These are phyloP conservation scores for Fomes fomentarius DNA, from an alignment of 1,284 basidiomycete genomes.

Conservation along the genomic window DNA sequence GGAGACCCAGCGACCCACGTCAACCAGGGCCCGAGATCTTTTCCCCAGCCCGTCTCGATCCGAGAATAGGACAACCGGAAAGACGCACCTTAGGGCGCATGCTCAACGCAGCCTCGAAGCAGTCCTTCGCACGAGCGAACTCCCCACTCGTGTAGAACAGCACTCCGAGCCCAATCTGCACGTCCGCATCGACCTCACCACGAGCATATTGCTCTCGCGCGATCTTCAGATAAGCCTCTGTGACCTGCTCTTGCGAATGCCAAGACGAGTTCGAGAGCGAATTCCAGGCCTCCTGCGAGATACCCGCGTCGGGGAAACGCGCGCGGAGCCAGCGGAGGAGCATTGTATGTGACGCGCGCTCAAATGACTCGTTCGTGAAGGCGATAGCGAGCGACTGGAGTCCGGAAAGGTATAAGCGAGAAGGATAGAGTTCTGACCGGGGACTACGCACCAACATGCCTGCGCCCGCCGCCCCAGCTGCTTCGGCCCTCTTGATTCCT, in stretches of 20 bases:
- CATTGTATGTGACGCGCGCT: slow-evolving; percentile 86
- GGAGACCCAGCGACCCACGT: no score
- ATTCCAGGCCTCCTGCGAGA: slow-evolving; percentile 60
- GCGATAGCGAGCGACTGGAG: slow-evolving; percentile 92
- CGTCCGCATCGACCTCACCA: slow-evolving; percentile 85
- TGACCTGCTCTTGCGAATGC: slow-evolving; percentile 84
- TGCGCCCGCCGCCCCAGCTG: slow-evolving; percentile 64
- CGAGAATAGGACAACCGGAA: no score
- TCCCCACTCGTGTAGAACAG: slow-evolving; percentile 88
- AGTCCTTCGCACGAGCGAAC: slow-evolving; percentile 86
- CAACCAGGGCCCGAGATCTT: no score
- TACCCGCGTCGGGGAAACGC: slow-evolving; percentile 70
- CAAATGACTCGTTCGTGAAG: slow-evolving; percentile 95
- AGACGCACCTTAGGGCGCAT: slow-evolving; percentile 67
- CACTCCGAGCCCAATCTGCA: slow-evolving; percentile 93
- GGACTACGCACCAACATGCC: slow-evolving; percentile 76
- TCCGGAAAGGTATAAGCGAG: slow-evolving; percentile 2
- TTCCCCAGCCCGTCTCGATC: no score
- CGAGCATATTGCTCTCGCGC: slow-evolving; percentile 79
- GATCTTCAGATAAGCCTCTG: slow-evolving; percentile 84
- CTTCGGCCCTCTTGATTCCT: slow-evolving; percentile 67
- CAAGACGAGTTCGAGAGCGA: slow-evolving; percentile 75
- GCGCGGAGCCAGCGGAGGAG: slow-evolving; percentile 87
- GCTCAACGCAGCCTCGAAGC: slow-evolving; percentile 86
- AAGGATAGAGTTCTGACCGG: neutral